phyloP scores from a whole-genome alignment of 2,329 filamentous ascomycete genomes.

The Cladosporium phlei region DNA sequence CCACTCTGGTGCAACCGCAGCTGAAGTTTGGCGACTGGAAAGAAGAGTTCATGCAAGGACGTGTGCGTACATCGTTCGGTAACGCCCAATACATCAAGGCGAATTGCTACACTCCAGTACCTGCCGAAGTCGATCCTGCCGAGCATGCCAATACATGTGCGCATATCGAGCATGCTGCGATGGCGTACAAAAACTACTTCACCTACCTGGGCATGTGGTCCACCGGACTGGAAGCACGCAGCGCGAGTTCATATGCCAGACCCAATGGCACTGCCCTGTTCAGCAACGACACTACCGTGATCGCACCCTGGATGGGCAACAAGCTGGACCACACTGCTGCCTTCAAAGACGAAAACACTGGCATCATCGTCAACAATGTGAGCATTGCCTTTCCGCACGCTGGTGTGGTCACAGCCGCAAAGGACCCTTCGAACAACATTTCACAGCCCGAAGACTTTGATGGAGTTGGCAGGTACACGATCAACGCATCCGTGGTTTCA shows the following conservation, averaged over 20 bases:
- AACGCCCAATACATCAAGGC: slow-evolving; percentile 54
- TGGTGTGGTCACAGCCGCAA: slow-evolving; percentile 62
- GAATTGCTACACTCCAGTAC: slow-evolving; percentile 60
- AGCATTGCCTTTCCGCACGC: slow-evolving; percentile 73
- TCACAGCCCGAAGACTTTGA: slow-evolving; percentile 59
- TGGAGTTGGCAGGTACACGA: slow-evolving; percentile 64
- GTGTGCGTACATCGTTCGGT: slow-evolving; percentile 58
- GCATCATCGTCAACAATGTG: slow-evolving; percentile 66
- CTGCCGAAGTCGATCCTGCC: slow-evolving; percentile 34
- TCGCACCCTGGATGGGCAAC: slow-evolving; percentile 61
- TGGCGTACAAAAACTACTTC: slow-evolving; percentile 68
- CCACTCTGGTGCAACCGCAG: slow-evolving; percentile 70
- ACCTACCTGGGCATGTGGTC: slow-evolving; percentile 34
- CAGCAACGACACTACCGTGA: slow-evolving; percentile 68
- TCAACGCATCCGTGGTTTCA: slow-evolving; percentile 65
- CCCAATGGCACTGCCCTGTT: slow-evolving; percentile 60
- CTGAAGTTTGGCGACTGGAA: slow-evolving; percentile 57
- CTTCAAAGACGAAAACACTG: slow-evolving; percentile 42
- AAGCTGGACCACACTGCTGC: not conserved
- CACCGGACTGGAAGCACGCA: slow-evolving; percentile 36
- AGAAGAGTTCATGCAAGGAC: slow-evolving; percentile 47
- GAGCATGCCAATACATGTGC: slow-evolving; percentile 56
- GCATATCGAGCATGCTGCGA: slow-evolving; percentile 64
- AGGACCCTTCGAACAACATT: slow-evolving; percentile 58
- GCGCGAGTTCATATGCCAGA: slow-evolving; percentile 38